phyloP scores from a whole-genome alignment of 306 rosid species.

The Citrullus amarus region DNA sequence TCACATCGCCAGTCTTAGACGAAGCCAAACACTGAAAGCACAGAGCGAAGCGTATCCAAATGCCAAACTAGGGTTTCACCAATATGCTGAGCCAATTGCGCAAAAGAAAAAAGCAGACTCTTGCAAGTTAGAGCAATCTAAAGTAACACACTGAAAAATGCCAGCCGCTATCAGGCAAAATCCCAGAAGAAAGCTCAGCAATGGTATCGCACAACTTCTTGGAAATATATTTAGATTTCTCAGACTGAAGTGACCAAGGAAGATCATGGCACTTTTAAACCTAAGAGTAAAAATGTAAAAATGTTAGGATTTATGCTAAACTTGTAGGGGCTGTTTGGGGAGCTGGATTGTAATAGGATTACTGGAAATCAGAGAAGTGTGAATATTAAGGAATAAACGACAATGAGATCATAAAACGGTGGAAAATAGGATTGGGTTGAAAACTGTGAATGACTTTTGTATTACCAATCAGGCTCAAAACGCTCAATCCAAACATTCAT shows the following conservation, averaged over 20 bases:
- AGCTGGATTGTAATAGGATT: too few relatives aligned
- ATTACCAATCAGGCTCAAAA: too few relatives aligned
- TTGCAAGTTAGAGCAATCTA: constrained; percentile 61
- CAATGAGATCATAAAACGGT: too few relatives aligned
- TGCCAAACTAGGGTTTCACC: constrained; percentile 68
- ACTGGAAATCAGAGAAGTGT: too few relatives aligned
- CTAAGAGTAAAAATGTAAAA: too few relatives aligned
- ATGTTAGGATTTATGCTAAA: too few relatives aligned
- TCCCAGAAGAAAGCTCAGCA: constrained; percentile 85
- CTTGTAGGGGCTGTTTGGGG: too few relatives aligned
- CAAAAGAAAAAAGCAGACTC: constrained; percentile 77
- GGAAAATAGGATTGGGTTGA: too few relatives aligned
- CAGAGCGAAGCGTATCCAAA: constrained; percentile 59
- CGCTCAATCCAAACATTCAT: too few relatives aligned
- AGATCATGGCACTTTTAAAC: too few relatives aligned
- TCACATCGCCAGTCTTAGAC: constrained; percentile 40
- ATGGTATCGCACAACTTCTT: constrained; percentile 86
- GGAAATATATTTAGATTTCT: constrained; percentile 55
- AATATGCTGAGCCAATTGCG: constrained; percentile 81
- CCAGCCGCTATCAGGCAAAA: constrained; percentile 76
- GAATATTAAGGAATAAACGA: too few relatives aligned
- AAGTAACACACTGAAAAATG: constrained; percentile 83
- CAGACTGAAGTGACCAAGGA: constrained; percentile 43
- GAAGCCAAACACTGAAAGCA: constrained; percentile 55
- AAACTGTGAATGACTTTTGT: too few relatives aligned